Conservation (phyloP, 805 yeast genomes). For the Kluyveromyces starmeri region DNA sequence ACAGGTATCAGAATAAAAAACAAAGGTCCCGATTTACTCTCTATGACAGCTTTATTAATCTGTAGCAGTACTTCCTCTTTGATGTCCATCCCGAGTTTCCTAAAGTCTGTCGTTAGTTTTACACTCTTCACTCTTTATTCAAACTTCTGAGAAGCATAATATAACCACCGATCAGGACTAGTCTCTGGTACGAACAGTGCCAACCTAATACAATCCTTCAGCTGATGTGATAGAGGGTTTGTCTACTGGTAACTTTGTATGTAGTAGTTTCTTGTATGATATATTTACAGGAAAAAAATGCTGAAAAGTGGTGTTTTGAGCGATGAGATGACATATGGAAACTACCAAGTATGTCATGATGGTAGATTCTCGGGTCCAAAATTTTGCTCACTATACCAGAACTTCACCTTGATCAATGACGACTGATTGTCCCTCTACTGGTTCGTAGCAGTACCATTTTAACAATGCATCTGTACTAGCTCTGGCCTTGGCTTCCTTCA, state of each 20-base stretch:
- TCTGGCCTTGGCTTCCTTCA: conserved; percentile 85
- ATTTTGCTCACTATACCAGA: conserved; percentile 32
- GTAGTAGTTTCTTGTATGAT: conserved; percentile 6
- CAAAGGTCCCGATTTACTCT: conserved; percentile 1
- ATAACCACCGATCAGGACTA: too few species aligned
- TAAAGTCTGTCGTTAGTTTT: too few species aligned
- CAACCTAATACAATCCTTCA: too few species aligned
- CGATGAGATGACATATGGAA: too few species aligned
- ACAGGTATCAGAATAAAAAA: neutral
- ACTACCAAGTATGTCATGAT: too few species aligned
- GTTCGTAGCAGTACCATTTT: conserved; percentile 87
- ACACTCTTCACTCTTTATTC: too few species aligned
- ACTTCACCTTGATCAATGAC: conserved; percentile 37
- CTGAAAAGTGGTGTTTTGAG: neutral
- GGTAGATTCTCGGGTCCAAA: too few species aligned
- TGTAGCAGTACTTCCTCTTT: conserved; percentile 1
- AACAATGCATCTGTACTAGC: conserved; percentile 86
- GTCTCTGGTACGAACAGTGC: too few species aligned
- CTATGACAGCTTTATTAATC: neutral
- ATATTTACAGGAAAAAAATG: conserved; percentile 8
- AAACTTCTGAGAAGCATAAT: too few species aligned
- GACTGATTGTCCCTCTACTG: conserved; percentile 53
- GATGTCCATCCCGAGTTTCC: conserved; percentile 3
- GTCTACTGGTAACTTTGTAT: too few species aligned
- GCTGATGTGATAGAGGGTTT: too few species aligned